These are phyloP conservation scores for Lasiodiplodia hormozganensis DNA, from an alignment of 2,329 filamentous ascomycete species.

Conservation along the genomic window DNA sequence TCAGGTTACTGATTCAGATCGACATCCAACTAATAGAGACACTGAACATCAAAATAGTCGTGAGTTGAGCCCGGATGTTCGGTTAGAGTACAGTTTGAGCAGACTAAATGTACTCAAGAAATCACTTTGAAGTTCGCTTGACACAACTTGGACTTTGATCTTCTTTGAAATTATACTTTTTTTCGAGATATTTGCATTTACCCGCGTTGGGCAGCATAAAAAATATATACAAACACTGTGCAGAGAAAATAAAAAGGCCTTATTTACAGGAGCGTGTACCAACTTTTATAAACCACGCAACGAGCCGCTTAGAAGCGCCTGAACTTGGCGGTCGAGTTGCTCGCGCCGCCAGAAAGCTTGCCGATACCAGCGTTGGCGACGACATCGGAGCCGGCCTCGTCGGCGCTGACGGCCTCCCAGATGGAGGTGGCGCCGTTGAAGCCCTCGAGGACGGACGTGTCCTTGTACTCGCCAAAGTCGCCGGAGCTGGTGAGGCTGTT, in stretches of 20 bases:
- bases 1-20: no score
- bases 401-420: slow-evolving; percentile 3
- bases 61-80: no score
- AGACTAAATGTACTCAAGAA: no score
- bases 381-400: slow-evolving; percentile 9
- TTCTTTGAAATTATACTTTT: not conserved
- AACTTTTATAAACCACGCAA: not conserved
- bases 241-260: not conserved
- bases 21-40: no score
- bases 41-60: no score
- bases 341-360: slow-evolving; percentile 11
- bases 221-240: not conserved
- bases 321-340: slow-evolving; percentile 17
- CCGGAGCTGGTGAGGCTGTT: slow-evolving; percentile 29
- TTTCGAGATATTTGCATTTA: not conserved
- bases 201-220: not conserved
- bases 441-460: slow-evolving; percentile 16
- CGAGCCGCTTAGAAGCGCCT: not conserved
- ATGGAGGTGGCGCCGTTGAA: slow-evolving; percentile 20
- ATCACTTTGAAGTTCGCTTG: no score
- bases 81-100: no score
- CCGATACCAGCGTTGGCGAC: slow-evolving; percentile 24
- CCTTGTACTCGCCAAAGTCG: slow-evolving; percentile 28
- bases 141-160: no score
- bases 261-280: not conserved